Percentiles rank a stretch among this genome's conserved stretches.
Evolutionary conservation across 352 stramenopile genomes (phyloP).

Genomic region (Globisporangium rhizosaccharum): DNA sequence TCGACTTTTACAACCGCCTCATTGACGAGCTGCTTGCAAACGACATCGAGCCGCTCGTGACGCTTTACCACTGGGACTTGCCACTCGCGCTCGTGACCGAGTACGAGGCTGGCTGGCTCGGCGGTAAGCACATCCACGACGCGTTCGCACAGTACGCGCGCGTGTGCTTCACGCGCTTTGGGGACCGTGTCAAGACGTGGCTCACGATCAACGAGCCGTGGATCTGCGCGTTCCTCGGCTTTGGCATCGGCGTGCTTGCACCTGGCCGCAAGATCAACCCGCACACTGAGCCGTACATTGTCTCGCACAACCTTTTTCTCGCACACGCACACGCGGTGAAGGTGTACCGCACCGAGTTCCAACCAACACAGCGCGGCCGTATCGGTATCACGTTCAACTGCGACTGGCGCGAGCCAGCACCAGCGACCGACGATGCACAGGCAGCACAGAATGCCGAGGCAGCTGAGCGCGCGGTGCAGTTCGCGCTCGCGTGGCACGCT

Average conservation of each 20-base stretch:
- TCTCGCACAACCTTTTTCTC: slow-evolving; percentile 86
- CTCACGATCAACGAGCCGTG: slow-evolving; percentile 93
- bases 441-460: slow-evolving; percentile 39
- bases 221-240: slow-evolving; percentile 81
- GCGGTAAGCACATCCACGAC: slow-evolving; percentile 31
- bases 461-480: slow-evolving; percentile 76
- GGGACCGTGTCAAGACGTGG: slow-evolving; percentile 91
- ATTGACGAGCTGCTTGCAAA: slow-evolving; percentile 85
- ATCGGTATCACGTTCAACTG: slow-evolving; percentile 91
- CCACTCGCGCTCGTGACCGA: slow-evolving; percentile 79
- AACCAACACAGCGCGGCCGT: slow-evolving; percentile 45
- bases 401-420: slow-evolving; percentile 83
- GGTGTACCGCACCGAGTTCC: slow-evolving; percentile 83
- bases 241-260: slow-evolving; percentile 81
- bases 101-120: slow-evolving; percentile 71
- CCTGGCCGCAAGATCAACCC: slow-evolving; percentile 48
- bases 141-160: slow-evolving; percentile 84
- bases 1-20: slow-evolving; percentile 89
- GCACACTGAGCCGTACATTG: slow-evolving; percentile 76
- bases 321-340: slow-evolving; percentile 80
- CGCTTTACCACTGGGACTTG: slow-evolving; percentile 96
- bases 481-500: slow-evolving; percentile 88
- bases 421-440: slow-evolving; percentile 38
- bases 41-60: slow-evolving; percentile 88
- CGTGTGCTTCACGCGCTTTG: slow-evolving; percentile 88